Evolutionary conservation across 805 yeast species (phyloP), one percentile per base, ranked within the genome.

Genomic region (Lachancea sp.): DNA sequence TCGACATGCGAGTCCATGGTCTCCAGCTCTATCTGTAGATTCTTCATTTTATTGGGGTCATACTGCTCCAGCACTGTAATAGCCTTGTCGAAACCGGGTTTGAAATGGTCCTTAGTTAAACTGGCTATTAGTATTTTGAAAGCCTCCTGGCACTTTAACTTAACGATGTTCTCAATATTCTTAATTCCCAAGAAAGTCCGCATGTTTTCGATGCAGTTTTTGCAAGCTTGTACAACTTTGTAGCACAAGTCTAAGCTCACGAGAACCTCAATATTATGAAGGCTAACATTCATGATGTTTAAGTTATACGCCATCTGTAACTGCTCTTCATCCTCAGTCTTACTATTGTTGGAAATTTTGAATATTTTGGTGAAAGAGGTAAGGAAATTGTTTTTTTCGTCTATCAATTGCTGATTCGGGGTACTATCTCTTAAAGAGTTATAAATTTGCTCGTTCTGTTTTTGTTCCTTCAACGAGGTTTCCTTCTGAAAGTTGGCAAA

Each of bases 21-120:
- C 23, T 65, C 60, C 28, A 62, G 46, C 5, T 63, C 56, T 13
- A 61, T 30, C 17, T 64, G 62, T 20, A 58, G 58, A 33, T 60
- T 54, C 42, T 61, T 58, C 32, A 54, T 58, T 44, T 47, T 55
- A 13, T 60, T 67, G 28, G 95, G 90, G 45, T 83, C 79, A 52
- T 88, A 90, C 26, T 77, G 73, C 40, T 77, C 72, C 42, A 90
- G 65, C 39, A 88, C 74, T 1, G 63, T 66, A 38, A 89, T 67
- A 0, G 97, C 97, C 50, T 78, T 82, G 29, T 78, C 79, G 58
- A 92, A 92, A 0, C 97, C 97, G 0, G 78, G 78, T 46, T 74
- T 73, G n/a, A 92, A 70, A 61, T 92, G 97, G n/a, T 74, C 68
- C 13, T 70, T 70, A 9, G 89, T 83, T 12, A 90, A 65, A 5